Conservation (phyloP, 139 green algal species). For the Prasinococcaceae sp. region DNA sequence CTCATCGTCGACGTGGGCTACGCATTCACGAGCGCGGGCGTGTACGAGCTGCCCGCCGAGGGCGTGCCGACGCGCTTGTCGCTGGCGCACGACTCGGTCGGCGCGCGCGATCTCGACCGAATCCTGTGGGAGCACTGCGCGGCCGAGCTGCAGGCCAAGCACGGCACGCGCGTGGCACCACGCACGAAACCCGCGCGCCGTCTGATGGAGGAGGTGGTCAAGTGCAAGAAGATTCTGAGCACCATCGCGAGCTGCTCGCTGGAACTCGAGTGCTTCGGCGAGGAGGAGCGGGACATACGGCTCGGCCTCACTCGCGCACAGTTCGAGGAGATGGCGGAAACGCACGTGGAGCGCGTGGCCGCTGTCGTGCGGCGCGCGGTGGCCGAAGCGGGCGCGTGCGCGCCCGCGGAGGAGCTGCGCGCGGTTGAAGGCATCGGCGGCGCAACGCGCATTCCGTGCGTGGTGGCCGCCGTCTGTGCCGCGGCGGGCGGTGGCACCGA, state of each 20-base stretch:
- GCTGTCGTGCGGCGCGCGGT: neutral
- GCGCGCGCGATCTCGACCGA: neutral
- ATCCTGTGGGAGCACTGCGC: neutral
- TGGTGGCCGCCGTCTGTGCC: neutral
- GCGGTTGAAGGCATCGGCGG: neutral
- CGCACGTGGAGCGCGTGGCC: neutral
- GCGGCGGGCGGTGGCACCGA: too few relatives aligned
- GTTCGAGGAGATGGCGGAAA: neutral
- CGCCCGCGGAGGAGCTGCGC: neutral
- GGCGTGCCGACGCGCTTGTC: neutral
- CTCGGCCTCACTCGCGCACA: neutral
- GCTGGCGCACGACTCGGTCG: neutral
- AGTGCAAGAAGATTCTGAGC: neutral
- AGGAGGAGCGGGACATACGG: neutral
- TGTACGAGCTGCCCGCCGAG: neutral
- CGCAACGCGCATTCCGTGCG: neutral
- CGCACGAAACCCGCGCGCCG: neutral
- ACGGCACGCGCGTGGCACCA: neutral
- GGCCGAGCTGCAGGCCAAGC: neutral
- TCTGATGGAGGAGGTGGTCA: neutral
- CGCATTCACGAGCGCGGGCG: neutral
- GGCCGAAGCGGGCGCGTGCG: too few relatives aligned
- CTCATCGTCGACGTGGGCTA: neutral
- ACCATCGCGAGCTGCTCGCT: neutral
- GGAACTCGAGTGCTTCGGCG: neutral